A percentile compares a stretch with the other conserved stretches of the same genome.
These are phyloP conservation scores for Populus davidiana DNA, from an alignment of 345 rosid genomes.

Conservation along the genomic window DNA sequence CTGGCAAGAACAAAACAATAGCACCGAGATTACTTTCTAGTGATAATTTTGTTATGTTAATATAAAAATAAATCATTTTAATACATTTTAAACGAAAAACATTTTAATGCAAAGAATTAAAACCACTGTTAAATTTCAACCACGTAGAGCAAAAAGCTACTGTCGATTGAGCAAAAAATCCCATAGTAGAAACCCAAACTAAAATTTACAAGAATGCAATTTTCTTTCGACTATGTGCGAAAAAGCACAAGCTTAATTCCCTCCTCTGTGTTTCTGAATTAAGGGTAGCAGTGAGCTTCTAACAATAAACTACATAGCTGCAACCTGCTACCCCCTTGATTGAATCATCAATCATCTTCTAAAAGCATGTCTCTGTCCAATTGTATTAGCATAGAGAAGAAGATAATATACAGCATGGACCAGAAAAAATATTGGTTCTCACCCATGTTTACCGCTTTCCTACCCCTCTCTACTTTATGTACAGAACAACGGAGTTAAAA, in stretches of 20 bases:
- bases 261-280: constrained; percentile 10
- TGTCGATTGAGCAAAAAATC: too few species aligned
- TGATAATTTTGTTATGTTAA: too few species aligned
- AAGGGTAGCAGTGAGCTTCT: constrained; percentile 35
- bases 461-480: constrained; percentile 35
- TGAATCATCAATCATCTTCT: background rate
- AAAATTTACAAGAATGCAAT: background rate
- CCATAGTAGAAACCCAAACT: too few species aligned
- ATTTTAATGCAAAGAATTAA: too few species aligned
- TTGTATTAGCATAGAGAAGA: constrained; percentile 7
- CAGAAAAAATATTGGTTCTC: constrained; percentile 25
- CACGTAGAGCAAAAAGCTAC: background rate
- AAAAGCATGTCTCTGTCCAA: background rate
- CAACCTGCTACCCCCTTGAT: constrained; percentile 25
- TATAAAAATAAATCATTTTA: too few species aligned
- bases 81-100: too few species aligned
- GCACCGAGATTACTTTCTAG: too few species aligned
- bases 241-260: constrained; percentile 19
- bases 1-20: too few species aligned
- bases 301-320: constrained; percentile 31
- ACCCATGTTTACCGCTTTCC: constrained; percentile 22
- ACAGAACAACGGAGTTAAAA: constrained; percentile 34
- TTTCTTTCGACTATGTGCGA: constrained; percentile 9
- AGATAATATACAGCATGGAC: background rate
- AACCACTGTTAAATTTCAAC: too few species aligned